Evolutionary conservation across 1,139 yeast species (phyloP).

Genomic region (Candida mesenterica): DNA sequence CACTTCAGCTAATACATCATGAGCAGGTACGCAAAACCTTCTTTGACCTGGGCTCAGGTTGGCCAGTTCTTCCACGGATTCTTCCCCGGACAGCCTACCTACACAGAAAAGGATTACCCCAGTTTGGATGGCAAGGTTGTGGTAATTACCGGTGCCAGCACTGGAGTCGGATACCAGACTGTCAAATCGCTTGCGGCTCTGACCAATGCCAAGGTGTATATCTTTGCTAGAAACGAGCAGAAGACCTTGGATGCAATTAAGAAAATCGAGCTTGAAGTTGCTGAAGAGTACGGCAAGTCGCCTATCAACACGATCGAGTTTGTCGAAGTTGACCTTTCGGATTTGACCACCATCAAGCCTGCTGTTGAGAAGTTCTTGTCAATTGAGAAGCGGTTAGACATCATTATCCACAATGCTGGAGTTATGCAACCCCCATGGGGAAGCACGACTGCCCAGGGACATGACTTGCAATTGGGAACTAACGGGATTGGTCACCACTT

Average conservation of each 20-base stretch:
- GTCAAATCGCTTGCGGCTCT: conserved; percentile 12
- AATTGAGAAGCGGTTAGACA: conserved; percentile 29
- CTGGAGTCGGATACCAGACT: conserved; percentile 20
- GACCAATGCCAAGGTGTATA: conserved; percentile 16
- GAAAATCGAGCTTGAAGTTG: conserved; percentile 12
- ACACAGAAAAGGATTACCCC: conserved; percentile 10
- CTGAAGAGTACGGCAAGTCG: conserved; percentile 8
- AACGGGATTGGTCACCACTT: conserved; percentile 51
- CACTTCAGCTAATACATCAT: not conserved
- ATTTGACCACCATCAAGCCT: conserved; percentile 41
- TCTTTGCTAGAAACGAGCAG: conserved; percentile 19
- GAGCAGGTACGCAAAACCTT: not conserved
- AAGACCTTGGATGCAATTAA: conserved; percentile 17
- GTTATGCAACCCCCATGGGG: conserved; percentile 36
- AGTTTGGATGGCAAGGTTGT: conserved; percentile 20
- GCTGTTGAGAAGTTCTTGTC: conserved; percentile 33
- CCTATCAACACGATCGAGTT: conserved; percentile 10
- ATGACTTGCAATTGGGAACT: conserved; percentile 47
- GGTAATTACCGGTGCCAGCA: conserved; percentile 21
- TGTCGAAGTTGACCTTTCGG: conserved; percentile 39
- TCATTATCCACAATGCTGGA: conserved; percentile 51
- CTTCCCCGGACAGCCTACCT: conserved; percentile 7
- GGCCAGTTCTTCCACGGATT: conserved; percentile 3
- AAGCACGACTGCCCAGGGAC: conserved; percentile 29
- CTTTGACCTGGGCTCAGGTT: not conserved